These are phyloP conservation scores for Pisolithus sp. DNA, from an alignment of 768 basidiomycete genomes.

Conservation along the genomic window DNA sequence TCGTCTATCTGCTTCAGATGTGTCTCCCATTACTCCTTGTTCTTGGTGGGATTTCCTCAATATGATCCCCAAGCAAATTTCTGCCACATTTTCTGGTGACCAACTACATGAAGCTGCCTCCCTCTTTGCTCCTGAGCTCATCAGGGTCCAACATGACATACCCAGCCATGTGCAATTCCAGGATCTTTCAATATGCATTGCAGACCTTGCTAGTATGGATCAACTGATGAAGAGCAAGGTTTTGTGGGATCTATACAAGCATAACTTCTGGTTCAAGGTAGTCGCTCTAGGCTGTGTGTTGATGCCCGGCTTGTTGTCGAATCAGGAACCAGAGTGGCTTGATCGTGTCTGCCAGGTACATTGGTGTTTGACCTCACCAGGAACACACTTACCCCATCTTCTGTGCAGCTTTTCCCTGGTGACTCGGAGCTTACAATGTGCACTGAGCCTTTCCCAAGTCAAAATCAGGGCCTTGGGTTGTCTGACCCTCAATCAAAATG, in stretches of 20 bases:
- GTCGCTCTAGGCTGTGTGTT: slow-evolving; percentile 7
- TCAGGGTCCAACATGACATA: neutral
- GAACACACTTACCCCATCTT: too few relatives aligned
- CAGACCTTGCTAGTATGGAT: neutral
- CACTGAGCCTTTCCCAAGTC: neutral
- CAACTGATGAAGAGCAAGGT: neutral
- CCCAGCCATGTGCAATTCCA: neutral
- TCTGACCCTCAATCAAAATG: neutral
- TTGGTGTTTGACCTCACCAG: neutral
- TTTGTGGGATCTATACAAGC: slow-evolving; percentile 13
- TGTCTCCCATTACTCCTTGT: neutral
- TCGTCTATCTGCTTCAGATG: neutral
- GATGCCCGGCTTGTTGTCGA: neutral
- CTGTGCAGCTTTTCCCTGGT: neutral
- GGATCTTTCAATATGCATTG: neutral
- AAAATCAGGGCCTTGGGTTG: neutral
- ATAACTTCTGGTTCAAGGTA: slow-evolving; percentile 14
- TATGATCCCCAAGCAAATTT: neutral
- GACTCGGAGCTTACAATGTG: neutral
- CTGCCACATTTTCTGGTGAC: neutral
- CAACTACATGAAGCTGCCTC: neutral
- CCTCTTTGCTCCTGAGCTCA: neutral
- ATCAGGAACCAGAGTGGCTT: neutral
- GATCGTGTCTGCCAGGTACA: neutral
- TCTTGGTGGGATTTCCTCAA: too few relatives aligned